These are phyloP conservation scores for Lavandula angustifolia DNA, from an alignment of 257 asterid genomes.

Conservation along the genomic window DNA sequence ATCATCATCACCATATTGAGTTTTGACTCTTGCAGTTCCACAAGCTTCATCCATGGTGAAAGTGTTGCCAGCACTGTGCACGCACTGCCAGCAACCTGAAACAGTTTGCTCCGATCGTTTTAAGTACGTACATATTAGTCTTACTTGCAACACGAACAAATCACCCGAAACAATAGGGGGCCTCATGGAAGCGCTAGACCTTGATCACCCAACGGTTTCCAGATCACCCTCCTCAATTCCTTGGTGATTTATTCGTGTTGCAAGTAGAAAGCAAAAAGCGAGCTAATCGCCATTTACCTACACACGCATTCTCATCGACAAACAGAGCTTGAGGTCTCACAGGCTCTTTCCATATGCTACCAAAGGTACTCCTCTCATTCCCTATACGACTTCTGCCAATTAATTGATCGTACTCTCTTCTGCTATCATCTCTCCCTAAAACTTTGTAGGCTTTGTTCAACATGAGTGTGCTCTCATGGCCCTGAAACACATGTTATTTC, in stretches of 20 bases:
- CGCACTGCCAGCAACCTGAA: constrained; percentile 66
- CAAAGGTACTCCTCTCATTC: constrained; percentile 12
- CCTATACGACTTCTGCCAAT: constrained; percentile 35
- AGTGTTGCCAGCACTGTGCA: constrained; percentile 54
- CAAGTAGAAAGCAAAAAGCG: neutral
- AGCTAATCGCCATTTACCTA: constrained; percentile 34
- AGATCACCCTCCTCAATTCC: neutral
- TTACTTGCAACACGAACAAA: neutral
- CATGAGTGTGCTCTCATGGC: constrained; percentile 51
- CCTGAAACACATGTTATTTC: constrained; percentile 38
- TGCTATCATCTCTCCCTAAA: constrained; percentile 41
- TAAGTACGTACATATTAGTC: neutral
- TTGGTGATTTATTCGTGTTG: neutral
- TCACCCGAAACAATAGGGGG: neutral
- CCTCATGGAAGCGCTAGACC: neutral
- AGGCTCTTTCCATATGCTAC: constrained; percentile 59
- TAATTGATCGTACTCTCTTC: constrained; percentile 48
- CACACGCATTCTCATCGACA: constrained; percentile 59
- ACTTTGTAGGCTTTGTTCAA: constrained; percentile 58
- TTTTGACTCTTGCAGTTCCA: constrained; percentile 59
- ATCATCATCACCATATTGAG: constrained; percentile 57
- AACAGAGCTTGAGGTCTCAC: constrained; percentile 56
- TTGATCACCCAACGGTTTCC: neutral
- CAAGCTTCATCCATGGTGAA: constrained; percentile 59
- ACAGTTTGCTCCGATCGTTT: neutral